These are phyloP conservation scores for Raphanus hybrid DNA, from an alignment of 441 rosid species.

Conservation along the genomic window DNA sequence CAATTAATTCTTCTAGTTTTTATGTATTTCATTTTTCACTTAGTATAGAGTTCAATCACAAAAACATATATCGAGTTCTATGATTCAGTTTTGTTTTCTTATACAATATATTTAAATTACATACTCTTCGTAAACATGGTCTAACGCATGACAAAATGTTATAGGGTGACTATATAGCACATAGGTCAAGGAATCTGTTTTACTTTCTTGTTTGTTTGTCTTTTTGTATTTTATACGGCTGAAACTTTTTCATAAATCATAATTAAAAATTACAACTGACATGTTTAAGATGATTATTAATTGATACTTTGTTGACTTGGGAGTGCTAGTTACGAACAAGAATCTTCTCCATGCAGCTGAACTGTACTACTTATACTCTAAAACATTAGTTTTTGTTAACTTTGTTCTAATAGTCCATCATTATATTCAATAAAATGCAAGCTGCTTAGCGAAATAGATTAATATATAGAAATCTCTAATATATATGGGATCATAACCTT, in stretches of 20 bases:
- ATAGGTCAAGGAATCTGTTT: conserved; percentile 37
- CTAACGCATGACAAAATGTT: conserved; percentile 2
- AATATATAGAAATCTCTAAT: not conserved
- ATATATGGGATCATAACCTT: not conserved
- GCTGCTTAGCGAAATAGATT: not conserved
- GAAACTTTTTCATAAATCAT: not conserved
- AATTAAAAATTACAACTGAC: conserved; percentile 23
- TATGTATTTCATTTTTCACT: not conserved
- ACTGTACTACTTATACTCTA: not conserved
- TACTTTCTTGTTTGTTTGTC: not conserved
- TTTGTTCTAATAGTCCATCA: conserved; percentile 7
- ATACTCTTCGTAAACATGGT: not conserved
- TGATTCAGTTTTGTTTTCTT: too few species aligned
- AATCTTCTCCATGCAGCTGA: conserved; percentile 27
- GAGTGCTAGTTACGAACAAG: conserved; percentile 33
- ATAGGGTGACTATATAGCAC: conserved; percentile 6
- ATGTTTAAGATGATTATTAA: conserved; percentile 4
- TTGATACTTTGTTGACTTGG: conserved; percentile 35
- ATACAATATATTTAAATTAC: too few species aligned
- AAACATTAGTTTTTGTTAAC: not conserved
- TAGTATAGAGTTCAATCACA: not conserved
- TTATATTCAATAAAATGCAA: conserved; percentile 1
- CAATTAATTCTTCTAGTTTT: not conserved
- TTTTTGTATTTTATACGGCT: conserved; percentile 15
- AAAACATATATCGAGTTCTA: not conserved